Evolutionary conservation across 225 moss, liverwort and hornwort genomes (phyloP).

Genomic region (Ulota crispa): DNA sequence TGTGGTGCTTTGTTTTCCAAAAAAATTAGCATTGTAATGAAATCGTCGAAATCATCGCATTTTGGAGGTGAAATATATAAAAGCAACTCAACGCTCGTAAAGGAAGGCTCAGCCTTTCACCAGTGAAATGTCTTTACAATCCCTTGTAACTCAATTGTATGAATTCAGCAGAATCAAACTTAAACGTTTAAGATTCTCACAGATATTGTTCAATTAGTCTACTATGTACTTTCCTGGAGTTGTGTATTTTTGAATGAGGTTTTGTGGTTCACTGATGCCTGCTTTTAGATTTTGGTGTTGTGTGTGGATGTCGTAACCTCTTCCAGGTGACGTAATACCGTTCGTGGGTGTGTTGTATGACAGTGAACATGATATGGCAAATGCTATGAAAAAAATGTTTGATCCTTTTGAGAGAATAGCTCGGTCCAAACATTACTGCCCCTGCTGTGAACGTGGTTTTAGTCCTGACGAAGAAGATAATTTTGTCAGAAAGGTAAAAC

Average conservation of each 20-base stretch:
- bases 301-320: background rate
- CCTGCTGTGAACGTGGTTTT: constrained; percentile 88
- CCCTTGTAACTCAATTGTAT: background rate
- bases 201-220: background rate
- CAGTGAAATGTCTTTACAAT: background rate
- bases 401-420: constrained; percentile 80
- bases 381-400: constrained; percentile 70
- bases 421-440: constrained; percentile 68
- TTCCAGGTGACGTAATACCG: constrained; percentile 18
- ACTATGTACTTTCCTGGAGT: background rate
- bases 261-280: constrained; percentile 18
- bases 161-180: background rate
- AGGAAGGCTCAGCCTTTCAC: background rate
- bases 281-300: background rate
- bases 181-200: background rate
- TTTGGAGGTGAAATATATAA: constrained; percentile 1
- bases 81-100: background rate
- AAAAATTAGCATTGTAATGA: background rate
- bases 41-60: background rate
- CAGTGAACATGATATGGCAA: constrained; percentile 80
- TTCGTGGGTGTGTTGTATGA: constrained; percentile 23
- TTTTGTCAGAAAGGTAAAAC: constrained; percentile 79
- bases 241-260: background rate
- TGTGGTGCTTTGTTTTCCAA: background rate
- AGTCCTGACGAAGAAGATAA: constrained; percentile 79